Evolutionary conservation across 768 basidiomycete genomes (phyloP), one percentile per base, ranked within the genome.

Genomic region (Omphalotus guepiniiformis): DNA sequence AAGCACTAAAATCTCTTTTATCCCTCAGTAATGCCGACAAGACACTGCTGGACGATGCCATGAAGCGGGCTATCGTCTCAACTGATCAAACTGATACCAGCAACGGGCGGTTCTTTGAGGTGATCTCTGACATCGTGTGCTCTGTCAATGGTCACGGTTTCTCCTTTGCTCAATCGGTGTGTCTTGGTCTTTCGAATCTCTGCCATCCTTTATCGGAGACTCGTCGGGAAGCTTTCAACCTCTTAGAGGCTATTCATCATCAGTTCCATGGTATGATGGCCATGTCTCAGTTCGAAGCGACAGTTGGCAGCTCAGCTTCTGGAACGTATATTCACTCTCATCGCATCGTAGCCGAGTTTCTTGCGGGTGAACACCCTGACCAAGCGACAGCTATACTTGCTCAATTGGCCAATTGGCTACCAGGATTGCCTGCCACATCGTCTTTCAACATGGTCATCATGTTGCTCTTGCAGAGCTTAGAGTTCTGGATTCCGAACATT

Each of bases 271-370:
- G 86, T 3, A 68, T 84, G 6, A 67, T 85, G 39, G 72, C 83
- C 5, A 78, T 91, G 66, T 76, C 81, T 6, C 81, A 79, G 49
- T 82, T 91, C 44, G 86, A 91, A 53, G 77, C 88, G 2, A 76
- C 83, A 29, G 73, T 89, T 15, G 77, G 79, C 19, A 92, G 88
- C 57, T 69, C 75, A 15, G 79, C 88, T 3, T 75, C 88, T 1
- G 83, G 81, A 53, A 81, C 88, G 13, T 91, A 93, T 60, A 74
- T 87, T 19, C 79, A 87, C 52, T 88, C 89, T 1, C 90, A 93
- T 63, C 80, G 80, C 25, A 72, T 83, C 4, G 76, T 93, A 32
- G 83, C 88, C 1, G 83, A 85, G 49, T 80, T 83, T 47, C 79
- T 96, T 18, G 87, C 93, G 12, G 80, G 81, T 9, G 82, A 89